Evolutionary conservation across 2,329 filamentous ascomycete species (phyloP).

Genomic region (Aspergillus quadricinctus): DNA sequence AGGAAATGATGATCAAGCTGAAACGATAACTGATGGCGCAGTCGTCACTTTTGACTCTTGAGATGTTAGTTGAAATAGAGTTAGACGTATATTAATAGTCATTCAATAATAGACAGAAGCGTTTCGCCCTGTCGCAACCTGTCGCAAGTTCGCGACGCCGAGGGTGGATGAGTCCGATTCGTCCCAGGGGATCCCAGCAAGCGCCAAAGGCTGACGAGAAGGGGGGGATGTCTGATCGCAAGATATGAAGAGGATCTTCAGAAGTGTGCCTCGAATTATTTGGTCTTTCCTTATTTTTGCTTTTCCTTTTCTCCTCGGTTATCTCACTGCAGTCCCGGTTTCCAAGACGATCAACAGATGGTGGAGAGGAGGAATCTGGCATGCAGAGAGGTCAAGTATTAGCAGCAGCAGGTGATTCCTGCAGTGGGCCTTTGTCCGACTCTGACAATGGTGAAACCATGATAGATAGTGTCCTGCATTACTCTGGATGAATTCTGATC

Average conservation of each 20-base stretch:
- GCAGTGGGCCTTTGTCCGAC: background rate
- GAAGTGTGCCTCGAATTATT: background rate
- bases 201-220: background rate
- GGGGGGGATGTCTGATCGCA: background rate
- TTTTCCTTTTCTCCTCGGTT: constrained; percentile 1
- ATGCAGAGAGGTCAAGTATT: background rate
- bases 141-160: background rate
- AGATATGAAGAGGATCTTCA: background rate
- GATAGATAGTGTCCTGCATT: background rate
- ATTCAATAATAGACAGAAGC: background rate
- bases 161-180: background rate
- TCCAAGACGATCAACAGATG: background rate
- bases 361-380: too few species aligned
- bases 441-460: background rate
- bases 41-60: background rate
- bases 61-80: background rate
- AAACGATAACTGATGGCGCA: background rate
- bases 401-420: background rate
- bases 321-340: background rate
- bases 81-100: background rate
- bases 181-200: background rate
- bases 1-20: background rate
- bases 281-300: constrained; percentile 1
- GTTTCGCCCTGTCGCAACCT: background rate
- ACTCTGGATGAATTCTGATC: background rate